Evolutionary conservation across 2,329 filamentous ascomycete species (phyloP).

Genomic region (Phialophora macrospora): DNA sequence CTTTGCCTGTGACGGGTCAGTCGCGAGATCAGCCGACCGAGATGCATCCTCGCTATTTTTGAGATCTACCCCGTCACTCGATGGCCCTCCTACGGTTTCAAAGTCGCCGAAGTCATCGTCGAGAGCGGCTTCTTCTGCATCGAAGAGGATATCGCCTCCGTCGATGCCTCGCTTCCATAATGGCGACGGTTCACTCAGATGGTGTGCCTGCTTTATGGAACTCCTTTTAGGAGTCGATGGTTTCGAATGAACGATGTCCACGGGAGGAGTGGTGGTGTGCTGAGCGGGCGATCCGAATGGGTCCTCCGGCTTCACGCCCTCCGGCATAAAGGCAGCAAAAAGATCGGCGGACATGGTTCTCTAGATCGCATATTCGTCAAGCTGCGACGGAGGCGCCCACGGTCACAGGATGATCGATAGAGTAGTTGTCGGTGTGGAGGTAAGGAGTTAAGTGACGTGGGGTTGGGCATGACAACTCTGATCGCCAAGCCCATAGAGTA

Average conservation of each 20-base stretch:
- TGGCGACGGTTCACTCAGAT: constrained; percentile 7
- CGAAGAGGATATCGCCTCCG: constrained; percentile 65
- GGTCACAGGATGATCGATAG: not conserved
- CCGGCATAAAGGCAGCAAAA: constrained; percentile 55
- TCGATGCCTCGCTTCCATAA: constrained; percentile 29
- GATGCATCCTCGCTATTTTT: not conserved
- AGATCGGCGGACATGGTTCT: constrained; percentile 59
- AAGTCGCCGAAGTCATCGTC: constrained; percentile 67
- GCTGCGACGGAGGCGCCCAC: not conserved
- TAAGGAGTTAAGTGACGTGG: not conserved
- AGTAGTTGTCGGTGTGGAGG: not conserved
- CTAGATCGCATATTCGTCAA: not conserved
- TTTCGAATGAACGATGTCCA: not conserved
- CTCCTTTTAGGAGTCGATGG: not conserved
- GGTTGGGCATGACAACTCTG: not conserved
- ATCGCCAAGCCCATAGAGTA: constrained; percentile 18
- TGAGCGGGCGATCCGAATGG: not conserved
- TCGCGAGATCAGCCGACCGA: not conserved
- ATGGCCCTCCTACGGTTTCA: constrained; percentile 56
- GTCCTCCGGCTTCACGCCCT: not conserved
- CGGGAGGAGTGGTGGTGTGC: not conserved
- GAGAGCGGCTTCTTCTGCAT: constrained; percentile 62
- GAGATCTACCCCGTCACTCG: not conserved
- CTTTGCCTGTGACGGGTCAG: not conserved
- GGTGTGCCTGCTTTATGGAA: not conserved